These are phyloP conservation scores for Brassica rapa DNA, from an alignment of 345 rosid genomes.

Conservation along the genomic window DNA sequence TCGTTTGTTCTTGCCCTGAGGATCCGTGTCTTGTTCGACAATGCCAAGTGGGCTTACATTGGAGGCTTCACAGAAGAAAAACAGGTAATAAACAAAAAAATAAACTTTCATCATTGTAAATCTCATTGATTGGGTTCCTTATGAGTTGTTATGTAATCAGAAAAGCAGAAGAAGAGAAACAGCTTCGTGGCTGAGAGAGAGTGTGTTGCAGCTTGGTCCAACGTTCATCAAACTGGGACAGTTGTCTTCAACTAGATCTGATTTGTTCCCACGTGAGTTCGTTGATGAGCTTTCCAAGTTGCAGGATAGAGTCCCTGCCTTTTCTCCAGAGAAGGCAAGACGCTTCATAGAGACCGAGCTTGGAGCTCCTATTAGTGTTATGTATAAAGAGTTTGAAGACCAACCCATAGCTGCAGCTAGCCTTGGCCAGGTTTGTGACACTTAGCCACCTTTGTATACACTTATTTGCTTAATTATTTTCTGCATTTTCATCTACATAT, in stretches of 20 bases:
- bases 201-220: slow-evolving; percentile 93
- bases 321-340: slow-evolving; percentile 82
- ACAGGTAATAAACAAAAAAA: slow-evolving; percentile 51
- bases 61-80: slow-evolving; percentile 82
- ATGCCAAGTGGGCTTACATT: slow-evolving; percentile 81
- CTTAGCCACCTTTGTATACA: background rate
- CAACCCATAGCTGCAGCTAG: slow-evolving; percentile 98
- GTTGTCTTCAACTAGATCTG: slow-evolving; percentile 90
- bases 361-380: slow-evolving; percentile 67
- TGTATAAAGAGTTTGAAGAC: slow-evolving; percentile 86
- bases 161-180: slow-evolving; percentile 66
- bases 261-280: slow-evolving; percentile 83
- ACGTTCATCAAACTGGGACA: slow-evolving; percentile 97
- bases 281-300: slow-evolving; percentile 97
- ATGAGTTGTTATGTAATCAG: slow-evolving; percentile 46
- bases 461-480: background rate
- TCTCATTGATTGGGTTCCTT: slow-evolving; percentile 16
- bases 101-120: slow-evolving; percentile 14
- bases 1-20: slow-evolving; percentile 76
- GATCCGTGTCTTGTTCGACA: slow-evolving; percentile 70
- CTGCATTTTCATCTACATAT: slow-evolving; percentile 26
- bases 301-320: slow-evolving; percentile 97
- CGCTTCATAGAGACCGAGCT: slow-evolving; percentile 70
- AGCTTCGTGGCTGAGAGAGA: slow-evolving; percentile 88
- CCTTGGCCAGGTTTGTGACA: slow-evolving; percentile 94